These are phyloP conservation scores for Clathrus columnatus DNA, from an alignment of 768 basidiomycete species.

Conservation along the genomic window DNA sequence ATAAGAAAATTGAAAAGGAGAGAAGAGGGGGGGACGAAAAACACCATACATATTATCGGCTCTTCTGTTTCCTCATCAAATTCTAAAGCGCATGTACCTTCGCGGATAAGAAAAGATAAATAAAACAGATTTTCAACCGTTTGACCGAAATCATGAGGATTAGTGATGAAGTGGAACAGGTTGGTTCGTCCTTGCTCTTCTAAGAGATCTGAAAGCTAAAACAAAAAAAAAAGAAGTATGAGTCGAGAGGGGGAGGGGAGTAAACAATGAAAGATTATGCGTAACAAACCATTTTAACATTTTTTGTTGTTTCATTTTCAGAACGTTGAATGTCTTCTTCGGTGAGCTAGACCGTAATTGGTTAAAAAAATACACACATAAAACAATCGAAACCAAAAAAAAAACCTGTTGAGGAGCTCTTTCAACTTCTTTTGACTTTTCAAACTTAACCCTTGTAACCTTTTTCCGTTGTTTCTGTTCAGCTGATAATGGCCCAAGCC, in stretches of 20 bases:
- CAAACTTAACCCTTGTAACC: constrained; percentile 54
- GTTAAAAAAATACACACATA: neutral
- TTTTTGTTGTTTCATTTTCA: constrained; percentile 85
- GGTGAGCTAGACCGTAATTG: constrained; percentile 30
- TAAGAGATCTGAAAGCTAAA: constrained; percentile 57
- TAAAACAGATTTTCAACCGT: constrained; percentile 97
- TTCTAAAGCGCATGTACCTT: constrained; percentile 72
- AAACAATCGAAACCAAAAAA: neutral
- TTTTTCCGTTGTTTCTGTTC: constrained; percentile 71
- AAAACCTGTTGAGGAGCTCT: constrained; percentile 59
- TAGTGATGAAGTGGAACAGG: constrained; percentile 79
- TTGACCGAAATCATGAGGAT: constrained; percentile 86
- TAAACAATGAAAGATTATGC: neutral
- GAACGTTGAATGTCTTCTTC: constrained; percentile 78
- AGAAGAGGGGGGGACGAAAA: neutral
- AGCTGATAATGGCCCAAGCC: constrained; percentile 85
- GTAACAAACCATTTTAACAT: constrained; percentile 57
- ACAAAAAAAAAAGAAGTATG: neutral
- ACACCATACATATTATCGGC: constrained; percentile 60
- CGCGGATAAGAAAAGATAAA: constrained; percentile 83
- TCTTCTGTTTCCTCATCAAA: constrained; percentile 53
- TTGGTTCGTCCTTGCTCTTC: constrained; percentile 49
- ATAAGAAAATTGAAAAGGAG: neutral
- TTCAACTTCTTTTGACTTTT: constrained; percentile 63
- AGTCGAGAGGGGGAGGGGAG: constrained; percentile 1